Conservation (phyloP, 2,329 filamentous ascomycete genomes). For the Fusarium bulbicola region DNA sequence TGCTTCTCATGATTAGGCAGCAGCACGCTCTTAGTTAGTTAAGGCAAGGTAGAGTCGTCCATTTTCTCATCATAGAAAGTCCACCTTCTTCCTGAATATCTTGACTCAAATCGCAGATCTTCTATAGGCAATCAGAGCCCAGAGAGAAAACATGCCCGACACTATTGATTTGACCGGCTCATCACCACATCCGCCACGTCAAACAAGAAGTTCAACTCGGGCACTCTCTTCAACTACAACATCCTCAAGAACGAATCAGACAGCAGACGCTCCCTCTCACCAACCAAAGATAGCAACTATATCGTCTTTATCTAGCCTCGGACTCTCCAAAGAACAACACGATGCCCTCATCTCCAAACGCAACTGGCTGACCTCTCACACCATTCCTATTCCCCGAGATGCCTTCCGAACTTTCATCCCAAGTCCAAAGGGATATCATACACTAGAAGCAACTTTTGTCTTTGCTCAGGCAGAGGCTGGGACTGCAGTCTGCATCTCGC, state of each 20-base stretch:
- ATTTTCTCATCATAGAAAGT: background rate
- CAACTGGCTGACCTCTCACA: constrained; percentile 32
- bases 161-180: background rate
- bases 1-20: constrained; percentile 26
- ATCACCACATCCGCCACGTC: background rate
- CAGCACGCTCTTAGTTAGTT: background rate
- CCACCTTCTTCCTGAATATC: background rate
- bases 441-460: constrained; percentile 49
- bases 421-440: background rate
- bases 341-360: constrained; percentile 20
- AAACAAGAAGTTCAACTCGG: constrained; percentile 24
- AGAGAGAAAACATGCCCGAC: background rate
- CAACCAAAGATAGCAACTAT: constrained; percentile 8
- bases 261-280: background rate
- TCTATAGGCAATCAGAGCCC: background rate
- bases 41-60: background rate
- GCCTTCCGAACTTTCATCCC: background rate
- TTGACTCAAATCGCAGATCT: no score
- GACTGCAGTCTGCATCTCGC: constrained; percentile 59
- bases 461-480: constrained; percentile 61
- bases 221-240: background rate
- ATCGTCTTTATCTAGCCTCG: background rate
- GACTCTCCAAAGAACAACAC: background rate
- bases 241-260: background rate
- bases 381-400: constrained; percentile 21